Percentiles rank a stretch among this genome's conserved stretches.
These are phyloP conservation scores for Mrakia gelida DNA, from an alignment of 768 basidiomycete genomes.

Conservation along the genomic window DNA sequence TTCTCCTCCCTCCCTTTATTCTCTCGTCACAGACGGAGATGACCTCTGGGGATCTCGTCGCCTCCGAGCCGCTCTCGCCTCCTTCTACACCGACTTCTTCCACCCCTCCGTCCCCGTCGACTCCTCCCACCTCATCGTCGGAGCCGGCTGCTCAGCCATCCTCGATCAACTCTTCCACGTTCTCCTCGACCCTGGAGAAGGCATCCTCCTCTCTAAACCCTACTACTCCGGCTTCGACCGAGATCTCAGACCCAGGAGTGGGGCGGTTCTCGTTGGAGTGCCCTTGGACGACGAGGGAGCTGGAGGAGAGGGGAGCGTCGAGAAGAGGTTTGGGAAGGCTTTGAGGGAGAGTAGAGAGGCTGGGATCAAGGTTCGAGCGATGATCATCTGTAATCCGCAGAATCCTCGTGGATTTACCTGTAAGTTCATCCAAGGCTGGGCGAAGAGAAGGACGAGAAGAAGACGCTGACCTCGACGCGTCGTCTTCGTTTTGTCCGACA, in stretches of 20 bases:
- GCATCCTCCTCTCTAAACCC: conserved; percentile 39
- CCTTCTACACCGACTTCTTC: conserved; percentile 39
- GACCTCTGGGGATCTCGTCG: conserved; percentile 41
- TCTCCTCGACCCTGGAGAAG: conserved; percentile 42
- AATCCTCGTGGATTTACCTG: conserved; percentile 39
- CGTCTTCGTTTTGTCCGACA: not conserved
- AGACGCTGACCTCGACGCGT: not conserved
- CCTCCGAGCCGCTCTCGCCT: conserved; percentile 38
- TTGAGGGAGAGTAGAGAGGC: conserved; percentile 33
- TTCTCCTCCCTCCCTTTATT: not conserved
- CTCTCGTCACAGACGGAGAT: conserved; percentile 35
- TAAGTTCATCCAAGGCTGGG: not conserved
- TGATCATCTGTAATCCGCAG: conserved; percentile 41
- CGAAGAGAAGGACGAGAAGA: not conserved
- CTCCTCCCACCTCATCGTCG: conserved; percentile 19
- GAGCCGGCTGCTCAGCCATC: conserved; percentile 32
- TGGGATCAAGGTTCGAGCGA: conserved; percentile 35
- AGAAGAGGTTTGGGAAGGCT: conserved; percentile 35
- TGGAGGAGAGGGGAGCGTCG: conserved; percentile 34
- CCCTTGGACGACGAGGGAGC: conserved; percentile 37
- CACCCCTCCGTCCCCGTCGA: conserved; percentile 18
- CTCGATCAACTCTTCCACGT: conserved; percentile 42
- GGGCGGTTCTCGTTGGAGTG: conserved; percentile 39
- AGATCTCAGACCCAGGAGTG: conserved; percentile 40
- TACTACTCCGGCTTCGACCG: conserved; percentile 36